Evolutionary conservation across 768 basidiomycete genomes (phyloP).

Genomic region (Coprinellus aureogranulatus): DNA sequence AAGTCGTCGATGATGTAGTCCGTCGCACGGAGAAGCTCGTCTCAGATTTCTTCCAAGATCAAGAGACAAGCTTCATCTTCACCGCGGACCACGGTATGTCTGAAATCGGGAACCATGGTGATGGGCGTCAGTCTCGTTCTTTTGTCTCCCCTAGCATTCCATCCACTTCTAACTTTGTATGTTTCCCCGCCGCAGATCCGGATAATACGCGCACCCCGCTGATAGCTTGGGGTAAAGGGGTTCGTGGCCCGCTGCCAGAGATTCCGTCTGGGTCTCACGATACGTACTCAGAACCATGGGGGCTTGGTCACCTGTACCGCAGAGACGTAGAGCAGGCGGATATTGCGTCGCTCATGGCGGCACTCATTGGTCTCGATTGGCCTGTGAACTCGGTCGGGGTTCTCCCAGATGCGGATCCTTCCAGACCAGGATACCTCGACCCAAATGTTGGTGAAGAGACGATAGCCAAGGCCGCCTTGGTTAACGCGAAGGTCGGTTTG

Average conservation of each 20-base stretch:
- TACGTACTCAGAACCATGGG: constrained; percentile 65
- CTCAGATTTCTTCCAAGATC: constrained; percentile 60
- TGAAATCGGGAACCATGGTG: constrained; percentile 83
- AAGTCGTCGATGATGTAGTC: constrained; percentile 74
- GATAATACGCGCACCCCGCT: constrained; percentile 87
- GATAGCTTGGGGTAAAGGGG: constrained; percentile 77
- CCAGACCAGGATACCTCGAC: constrained; percentile 55
- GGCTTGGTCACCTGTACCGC: constrained; percentile 53
- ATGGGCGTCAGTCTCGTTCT: constrained; percentile 57
- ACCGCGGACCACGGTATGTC: constrained; percentile 94
- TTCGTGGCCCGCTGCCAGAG: constrained; percentile 67
- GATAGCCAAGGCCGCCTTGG: constrained; percentile 53
- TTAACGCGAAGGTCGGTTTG: constrained; percentile 57
- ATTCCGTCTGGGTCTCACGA: constrained; percentile 63
- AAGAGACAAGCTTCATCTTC: constrained; percentile 73
- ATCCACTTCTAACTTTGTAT: background rate
- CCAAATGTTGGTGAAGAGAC: constrained; percentile 44
- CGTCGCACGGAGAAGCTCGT: constrained; percentile 61
- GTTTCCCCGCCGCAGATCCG: constrained; percentile 51
- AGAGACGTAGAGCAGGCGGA: constrained; percentile 85
- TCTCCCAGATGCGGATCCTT: constrained; percentile 69
- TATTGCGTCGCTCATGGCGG: constrained; percentile 73
- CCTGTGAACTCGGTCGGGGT: constrained; percentile 84
- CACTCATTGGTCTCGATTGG: constrained; percentile 69
- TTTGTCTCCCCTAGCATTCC: background rate